phyloP scores from a whole-genome alignment of 2,329 filamentous ascomycete species.

The Xylaria polymorpha region DNA sequence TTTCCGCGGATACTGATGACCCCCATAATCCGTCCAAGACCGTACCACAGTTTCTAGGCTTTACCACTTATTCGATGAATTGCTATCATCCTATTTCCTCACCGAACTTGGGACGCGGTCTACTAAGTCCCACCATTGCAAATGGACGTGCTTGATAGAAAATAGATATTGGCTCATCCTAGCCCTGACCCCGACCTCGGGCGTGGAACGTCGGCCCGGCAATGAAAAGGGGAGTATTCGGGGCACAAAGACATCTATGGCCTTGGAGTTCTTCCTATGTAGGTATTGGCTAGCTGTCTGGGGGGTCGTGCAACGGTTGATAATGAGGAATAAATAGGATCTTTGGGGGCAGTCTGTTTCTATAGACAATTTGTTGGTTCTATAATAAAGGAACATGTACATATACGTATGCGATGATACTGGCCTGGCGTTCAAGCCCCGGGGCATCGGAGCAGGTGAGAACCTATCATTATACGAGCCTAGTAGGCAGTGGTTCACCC shows the following conservation, averaged over 20 bases:
- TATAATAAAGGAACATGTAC: not conserved
- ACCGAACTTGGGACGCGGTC: slow-evolving; percentile 22
- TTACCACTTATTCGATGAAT: not conserved
- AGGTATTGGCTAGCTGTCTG: not conserved
- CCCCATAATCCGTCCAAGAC: slow-evolving; percentile 12
- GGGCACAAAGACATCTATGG: slow-evolving; percentile 4
- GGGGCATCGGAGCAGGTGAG: slow-evolving; percentile 6
- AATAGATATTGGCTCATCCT: slow-evolving; percentile 1
- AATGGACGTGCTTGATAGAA: not conserved
- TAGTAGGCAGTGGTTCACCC: not conserved
- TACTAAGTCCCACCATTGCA: slow-evolving; percentile 1
- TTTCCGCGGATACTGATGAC: slow-evolving; percentile 21
- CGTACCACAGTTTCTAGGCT: slow-evolving; percentile 19
- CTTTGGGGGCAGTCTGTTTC: too few relatives aligned
- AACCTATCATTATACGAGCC: not conserved
- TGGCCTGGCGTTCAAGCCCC: not conserved
- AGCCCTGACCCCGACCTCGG: not conserved
- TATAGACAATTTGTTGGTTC: not conserved
- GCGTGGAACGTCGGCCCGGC: slow-evolving; percentile 5
- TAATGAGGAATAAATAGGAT: not conserved
- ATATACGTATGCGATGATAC: slow-evolving; percentile 1
- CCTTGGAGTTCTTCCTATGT: not conserved
- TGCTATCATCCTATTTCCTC: slow-evolving; percentile 12
- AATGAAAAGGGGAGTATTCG: not conserved
- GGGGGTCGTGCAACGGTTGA: not conserved